Conservation (phyloP, 305 asterid species). For the Fraxinus velutina region DNA sequence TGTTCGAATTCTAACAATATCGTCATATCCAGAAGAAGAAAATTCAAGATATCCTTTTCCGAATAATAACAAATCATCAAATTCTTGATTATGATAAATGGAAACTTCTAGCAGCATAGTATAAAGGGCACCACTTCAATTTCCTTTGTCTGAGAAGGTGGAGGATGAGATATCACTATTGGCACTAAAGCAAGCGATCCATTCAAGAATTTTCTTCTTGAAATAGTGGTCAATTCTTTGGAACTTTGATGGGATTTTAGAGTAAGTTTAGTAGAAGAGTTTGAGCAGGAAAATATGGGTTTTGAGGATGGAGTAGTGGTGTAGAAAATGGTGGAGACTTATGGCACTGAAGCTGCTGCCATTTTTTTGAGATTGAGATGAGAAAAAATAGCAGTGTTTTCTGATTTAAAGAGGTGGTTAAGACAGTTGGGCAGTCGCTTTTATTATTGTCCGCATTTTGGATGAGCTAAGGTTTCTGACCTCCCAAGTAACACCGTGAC, state of each 20-base stretch:
- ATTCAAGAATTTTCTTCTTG: slow-evolving; percentile 60
- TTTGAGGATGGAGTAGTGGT: slow-evolving; percentile 25
- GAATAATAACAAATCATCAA: background rate
- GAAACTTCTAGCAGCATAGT: background rate
- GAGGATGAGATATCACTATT: slow-evolving; percentile 36
- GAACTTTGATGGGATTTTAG: slow-evolving; percentile 25
- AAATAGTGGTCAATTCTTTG: slow-evolving; percentile 21
- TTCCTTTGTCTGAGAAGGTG: slow-evolving; percentile 57
- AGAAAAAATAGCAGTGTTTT: background rate
- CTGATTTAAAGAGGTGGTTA: background rate
- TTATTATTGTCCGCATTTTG: slow-evolving; percentile 36
- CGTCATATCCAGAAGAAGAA: background rate
- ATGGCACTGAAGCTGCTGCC: slow-evolving; percentile 38
- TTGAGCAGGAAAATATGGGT: slow-evolving; percentile 16
- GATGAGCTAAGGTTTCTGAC: slow-evolving; percentile 31
- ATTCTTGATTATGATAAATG: background rate
- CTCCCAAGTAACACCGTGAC: background rate
- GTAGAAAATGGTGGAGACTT: slow-evolving; percentile 33
- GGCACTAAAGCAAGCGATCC: slow-evolving; percentile 54
- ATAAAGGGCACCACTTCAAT: slow-evolving; percentile 67
- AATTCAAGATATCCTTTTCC: background rate
- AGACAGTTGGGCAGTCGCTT: slow-evolving; percentile 23
- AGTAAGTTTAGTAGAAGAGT: slow-evolving; percentile 25
- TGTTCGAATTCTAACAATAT: background rate
- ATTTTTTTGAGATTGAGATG: slow-evolving; percentile 5